These are phyloP conservation scores for Xylaria hypoxylon DNA, from an alignment of 2,329 filamentous ascomycete genomes.

Conservation along the genomic window DNA sequence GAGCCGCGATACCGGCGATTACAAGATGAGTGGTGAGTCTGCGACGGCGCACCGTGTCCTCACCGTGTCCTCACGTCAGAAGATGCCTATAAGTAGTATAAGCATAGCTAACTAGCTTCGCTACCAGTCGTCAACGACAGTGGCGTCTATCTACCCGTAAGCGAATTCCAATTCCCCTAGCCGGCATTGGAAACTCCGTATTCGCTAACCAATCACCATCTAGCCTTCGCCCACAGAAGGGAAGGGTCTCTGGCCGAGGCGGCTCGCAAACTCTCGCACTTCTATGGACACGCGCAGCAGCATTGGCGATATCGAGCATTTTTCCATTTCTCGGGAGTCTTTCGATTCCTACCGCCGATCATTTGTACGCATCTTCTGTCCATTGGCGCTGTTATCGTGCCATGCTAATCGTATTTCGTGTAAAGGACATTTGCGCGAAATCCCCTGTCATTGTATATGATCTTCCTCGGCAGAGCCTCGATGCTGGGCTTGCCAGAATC, in stretches of 20 bases:
- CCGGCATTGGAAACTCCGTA: constrained; percentile 13
- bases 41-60: constrained; percentile 32
- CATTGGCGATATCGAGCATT: constrained; percentile 87
- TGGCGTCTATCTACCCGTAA: constrained; percentile 92
- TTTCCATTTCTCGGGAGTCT: constrained; percentile 94
- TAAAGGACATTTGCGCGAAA: constrained; percentile 84
- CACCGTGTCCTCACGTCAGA: constrained; percentile 5
- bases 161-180: constrained; percentile 45
- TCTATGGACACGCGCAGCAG: constrained; percentile 68
- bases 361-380: constrained; percentile 72
- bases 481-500: constrained; percentile 72
- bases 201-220: constrained; percentile 46
- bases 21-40: constrained; percentile 81
- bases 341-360: constrained; percentile 97
- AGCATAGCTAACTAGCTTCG: constrained; percentile 37
- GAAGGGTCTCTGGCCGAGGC: constrained; percentile 79
- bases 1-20: constrained; percentile 75
- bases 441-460: constrained; percentile 77
- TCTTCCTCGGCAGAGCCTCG: constrained; percentile 79
- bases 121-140: constrained; percentile 92
- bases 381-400: not conserved
- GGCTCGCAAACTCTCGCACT: constrained; percentile 62
- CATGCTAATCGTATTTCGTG: constrained; percentile 24
- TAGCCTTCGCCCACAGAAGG: constrained; percentile 91
- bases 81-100: too few species aligned